These are phyloP conservation scores for Phaeotremella skinneri DNA, from an alignment of 768 basidiomycete species.

Conservation along the genomic window DNA sequence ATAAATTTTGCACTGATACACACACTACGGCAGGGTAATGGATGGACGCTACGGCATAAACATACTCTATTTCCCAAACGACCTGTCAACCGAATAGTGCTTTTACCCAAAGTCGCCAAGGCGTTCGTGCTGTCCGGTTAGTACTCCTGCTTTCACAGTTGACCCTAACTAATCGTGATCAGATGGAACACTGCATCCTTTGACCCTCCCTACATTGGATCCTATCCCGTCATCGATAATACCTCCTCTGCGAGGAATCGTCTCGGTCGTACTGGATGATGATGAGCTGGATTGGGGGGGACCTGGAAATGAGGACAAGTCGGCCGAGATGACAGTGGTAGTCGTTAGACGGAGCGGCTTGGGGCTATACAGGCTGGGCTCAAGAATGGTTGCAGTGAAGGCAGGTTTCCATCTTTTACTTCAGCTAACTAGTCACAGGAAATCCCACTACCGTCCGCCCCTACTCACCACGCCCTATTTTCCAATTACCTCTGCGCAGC, in stretches of 20 bases:
- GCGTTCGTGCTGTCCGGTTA: constrained; percentile 73
- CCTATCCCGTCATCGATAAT: constrained; percentile 61
- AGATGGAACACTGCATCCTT: constrained; percentile 65
- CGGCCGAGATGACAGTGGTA: constrained; percentile 46
- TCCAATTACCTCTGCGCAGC: constrained; percentile 43
- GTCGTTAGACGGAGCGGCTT: constrained; percentile 50
- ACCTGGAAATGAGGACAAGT: constrained; percentile 29
- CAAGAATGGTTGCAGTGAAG: constrained; percentile 36
- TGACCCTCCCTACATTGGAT: constrained; percentile 76
- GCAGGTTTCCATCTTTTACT: constrained; percentile 17
- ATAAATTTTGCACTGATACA: not conserved
- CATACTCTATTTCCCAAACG: constrained; percentile 68
- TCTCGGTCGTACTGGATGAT: constrained; percentile 79
- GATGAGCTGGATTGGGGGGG: constrained; percentile 53
- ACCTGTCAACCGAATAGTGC: constrained; percentile 73
- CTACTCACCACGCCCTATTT: constrained; percentile 36
- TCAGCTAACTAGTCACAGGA: constrained; percentile 34
- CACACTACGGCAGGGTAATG: constrained; percentile 52
- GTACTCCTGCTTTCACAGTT: constrained; percentile 51
- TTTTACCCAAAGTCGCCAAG: constrained; percentile 72
- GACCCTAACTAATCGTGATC: constrained; percentile 2
- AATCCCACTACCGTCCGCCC: constrained; percentile 48
- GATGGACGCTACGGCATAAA: constrained; percentile 67
- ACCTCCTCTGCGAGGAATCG: constrained; percentile 75
- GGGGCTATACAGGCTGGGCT: constrained; percentile 50